Percentiles rank a stretch among this genome's conserved stretches.
Conservation (phyloP, 352 stramenopile species). For the Lagenidium sp. region DNA sequence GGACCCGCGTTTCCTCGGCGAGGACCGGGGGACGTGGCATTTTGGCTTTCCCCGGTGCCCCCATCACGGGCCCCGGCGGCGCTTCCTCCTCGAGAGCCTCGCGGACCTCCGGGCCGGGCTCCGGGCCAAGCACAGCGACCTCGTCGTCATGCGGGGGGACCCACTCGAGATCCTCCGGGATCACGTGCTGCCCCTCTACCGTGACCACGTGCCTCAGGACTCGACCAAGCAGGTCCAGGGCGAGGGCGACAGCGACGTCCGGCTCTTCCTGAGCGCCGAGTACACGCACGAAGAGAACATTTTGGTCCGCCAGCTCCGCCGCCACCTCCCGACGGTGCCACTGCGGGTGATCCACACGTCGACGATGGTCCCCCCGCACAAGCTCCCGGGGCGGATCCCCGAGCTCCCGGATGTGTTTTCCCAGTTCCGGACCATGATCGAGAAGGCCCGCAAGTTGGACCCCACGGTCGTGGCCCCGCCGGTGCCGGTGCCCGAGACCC, state of each 20-base stretch:
- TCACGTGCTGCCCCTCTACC: constrained; percentile 4
- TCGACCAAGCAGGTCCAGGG: not conserved
- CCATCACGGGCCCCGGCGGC: constrained; percentile 7
- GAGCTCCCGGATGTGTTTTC: constrained; percentile 8
- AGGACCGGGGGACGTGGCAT: constrained; percentile 5
- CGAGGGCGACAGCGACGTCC: not conserved
- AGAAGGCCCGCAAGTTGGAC: constrained; percentile 6
- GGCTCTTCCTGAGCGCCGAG: constrained; percentile 8
- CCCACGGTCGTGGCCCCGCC: constrained; percentile 1
- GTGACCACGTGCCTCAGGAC: not conserved
- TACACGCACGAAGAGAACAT: constrained; percentile 13
- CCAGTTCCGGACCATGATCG: constrained; percentile 8
- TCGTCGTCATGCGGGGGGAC: constrained; percentile 5
- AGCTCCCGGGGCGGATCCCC: constrained; percentile 5
- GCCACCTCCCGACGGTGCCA: not conserved
- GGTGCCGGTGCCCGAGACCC: not conserved
- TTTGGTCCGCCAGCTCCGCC: constrained; percentile 3
- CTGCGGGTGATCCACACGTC: constrained; percentile 8
- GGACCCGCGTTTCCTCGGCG: constrained; percentile 7
- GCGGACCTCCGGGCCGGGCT: constrained; percentile 5
- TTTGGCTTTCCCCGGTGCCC: constrained; percentile 8
- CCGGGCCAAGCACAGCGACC: constrained; percentile 5
- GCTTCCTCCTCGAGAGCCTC: constrained; percentile 11
- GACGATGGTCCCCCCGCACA: constrained; percentile 9
- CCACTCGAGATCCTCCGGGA: constrained; percentile 3